Base-by-base conservation (phyloP, 1,284 basidiomycete genomes). In the Trametes versicolor region DNA sequence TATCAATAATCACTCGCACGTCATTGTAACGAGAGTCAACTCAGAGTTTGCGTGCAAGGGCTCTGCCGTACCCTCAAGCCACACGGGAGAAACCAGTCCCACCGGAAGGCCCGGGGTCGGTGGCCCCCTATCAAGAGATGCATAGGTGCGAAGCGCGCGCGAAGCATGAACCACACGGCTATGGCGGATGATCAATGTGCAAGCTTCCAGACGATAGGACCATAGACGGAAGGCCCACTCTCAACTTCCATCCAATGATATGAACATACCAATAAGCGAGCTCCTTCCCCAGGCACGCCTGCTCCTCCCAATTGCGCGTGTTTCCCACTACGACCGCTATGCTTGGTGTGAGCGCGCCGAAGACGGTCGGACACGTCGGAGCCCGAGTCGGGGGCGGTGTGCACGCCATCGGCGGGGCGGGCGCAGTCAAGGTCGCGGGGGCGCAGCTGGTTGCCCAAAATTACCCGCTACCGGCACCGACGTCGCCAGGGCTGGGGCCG, bases 211-310 rank as follows among this genome's bases (percentile, higher is more conserved):
- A 50, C 17, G 48, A 25, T 37, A 56, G 47, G 54, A 43, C 39
- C 61, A 52, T 52, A 57, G 45, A 32, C 39, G 49, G 61, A 62
- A 62, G 48, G 39, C 54, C 23, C 60, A 55, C 23, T 32, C 47
- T 55, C 60, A 41, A 61, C 34, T 45, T 36, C 61, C 55, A 27
- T 23, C 49, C 61, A 62, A 62, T 62, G 49, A 48, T 21, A 48
- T 49, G 54, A 19, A 37, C 61, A 27, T 13, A 36, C 23, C 49
- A 23, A 25, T 39, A 62, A 62, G 54, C 54, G 54, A 32, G n/a
- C 48, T 27, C 29, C 58, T 65, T 62, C 60, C 39, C 60, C 64
- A 68, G 67, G 67, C 67, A 68, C 67, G 34, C 50, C 37, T 41
- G 27, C 7, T 25, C 41, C 47, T 32, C 29, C 61, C 56, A 62